These are phyloP conservation scores for Lichtheimia ramosa DNA, from an alignment of 371 early-diverging fungal genomes.

Conservation along the genomic window DNA sequence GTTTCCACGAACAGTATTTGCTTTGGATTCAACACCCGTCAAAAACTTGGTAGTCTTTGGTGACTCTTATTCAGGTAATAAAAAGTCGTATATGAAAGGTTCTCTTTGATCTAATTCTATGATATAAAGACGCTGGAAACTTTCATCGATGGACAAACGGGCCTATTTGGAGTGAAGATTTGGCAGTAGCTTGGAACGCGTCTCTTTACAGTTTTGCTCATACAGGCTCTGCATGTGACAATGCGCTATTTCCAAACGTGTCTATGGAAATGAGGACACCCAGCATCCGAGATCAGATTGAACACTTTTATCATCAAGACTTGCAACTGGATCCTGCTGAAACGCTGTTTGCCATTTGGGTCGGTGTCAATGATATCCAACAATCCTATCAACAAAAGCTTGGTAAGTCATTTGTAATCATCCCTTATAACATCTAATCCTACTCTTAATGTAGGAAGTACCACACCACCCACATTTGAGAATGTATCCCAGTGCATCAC, in stretches of 20 bases:
- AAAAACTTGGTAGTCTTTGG: slow-evolving; percentile 46
- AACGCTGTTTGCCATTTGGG: slow-evolving; percentile 48
- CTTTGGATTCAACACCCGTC: background rate
- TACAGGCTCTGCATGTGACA: slow-evolving; percentile 42
- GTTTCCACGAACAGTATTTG: background rate
- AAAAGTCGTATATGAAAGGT: no score
- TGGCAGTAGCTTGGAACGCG: slow-evolving; percentile 44
- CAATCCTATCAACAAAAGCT: slow-evolving; percentile 5
- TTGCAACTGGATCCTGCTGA: slow-evolving; percentile 32
- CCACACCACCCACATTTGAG: slow-evolving; percentile 15
- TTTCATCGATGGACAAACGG: slow-evolving; percentile 37
- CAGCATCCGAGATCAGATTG: slow-evolving; percentile 44
- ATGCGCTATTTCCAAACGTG: slow-evolving; percentile 21
- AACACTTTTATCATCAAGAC: slow-evolving; percentile 28
- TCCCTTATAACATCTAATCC: background rate
- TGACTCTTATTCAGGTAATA: slow-evolving; percentile 47
- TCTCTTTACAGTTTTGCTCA: slow-evolving; percentile 39
- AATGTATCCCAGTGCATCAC: slow-evolving; percentile 25
- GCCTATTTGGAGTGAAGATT: slow-evolving; percentile 45
- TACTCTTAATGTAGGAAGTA: background rate
- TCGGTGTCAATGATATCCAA: slow-evolving; percentile 37
- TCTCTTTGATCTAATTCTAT: background rate
- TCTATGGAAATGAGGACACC: slow-evolving; percentile 19
- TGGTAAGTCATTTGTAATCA: slow-evolving; percentile 16
- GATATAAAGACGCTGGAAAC: slow-evolving; percentile 36